Base-by-base conservation (phyloP, 169 alveolate species). In the Eimeria acervulina region DNA sequence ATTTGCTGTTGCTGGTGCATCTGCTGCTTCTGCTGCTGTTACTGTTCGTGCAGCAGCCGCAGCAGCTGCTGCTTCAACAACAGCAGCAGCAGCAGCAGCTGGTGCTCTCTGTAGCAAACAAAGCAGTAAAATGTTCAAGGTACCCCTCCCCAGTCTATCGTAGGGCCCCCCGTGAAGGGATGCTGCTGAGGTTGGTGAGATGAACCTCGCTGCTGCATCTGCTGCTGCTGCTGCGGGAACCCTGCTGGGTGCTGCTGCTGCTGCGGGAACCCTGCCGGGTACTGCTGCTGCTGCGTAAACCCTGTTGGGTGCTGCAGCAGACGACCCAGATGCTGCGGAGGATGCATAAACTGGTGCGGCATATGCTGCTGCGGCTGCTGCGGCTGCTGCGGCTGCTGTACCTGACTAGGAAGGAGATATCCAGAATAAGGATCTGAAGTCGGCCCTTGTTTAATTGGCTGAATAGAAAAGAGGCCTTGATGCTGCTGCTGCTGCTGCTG, bases 401-500 rank as follows among this genome's bases (percentile, higher is more conserved):
- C 70, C 90, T 80, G 90, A 40, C 2, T 40, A 61, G 90, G 90
- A 12, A 80, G 70, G 47, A 61, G 70, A 61, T 80, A 80, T 12
- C 42, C 68, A 3, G 70, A 15, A 33, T 80, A 80, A 26, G 68
- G 68, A 33, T 80, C 90, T 3, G n/a, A n/a, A n/a, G n/a, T 28
- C 90, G 3, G 44, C 44, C 21, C 44, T 33, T 36, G 90, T 70
- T 15, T 33, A 6, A 5, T 26, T 42, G 2, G 10, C 38, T 1
- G 23, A 5, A 19, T 5, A 23, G 38, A 2, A 42, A 21, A 26
- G 51, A 26, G 26, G 44, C 38, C 8, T 61, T 21, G 90, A 12
- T 42, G 33, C n/a, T 26, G 42, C 42, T 80, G 70, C 38, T 19
- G 90, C 63, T 40, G 90, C 90, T 80, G 90, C 90, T 80, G 38